Evolutionary conservation across 2,329 filamentous ascomycete genomes (phyloP).

Genomic region (Nemania serpens): DNA sequence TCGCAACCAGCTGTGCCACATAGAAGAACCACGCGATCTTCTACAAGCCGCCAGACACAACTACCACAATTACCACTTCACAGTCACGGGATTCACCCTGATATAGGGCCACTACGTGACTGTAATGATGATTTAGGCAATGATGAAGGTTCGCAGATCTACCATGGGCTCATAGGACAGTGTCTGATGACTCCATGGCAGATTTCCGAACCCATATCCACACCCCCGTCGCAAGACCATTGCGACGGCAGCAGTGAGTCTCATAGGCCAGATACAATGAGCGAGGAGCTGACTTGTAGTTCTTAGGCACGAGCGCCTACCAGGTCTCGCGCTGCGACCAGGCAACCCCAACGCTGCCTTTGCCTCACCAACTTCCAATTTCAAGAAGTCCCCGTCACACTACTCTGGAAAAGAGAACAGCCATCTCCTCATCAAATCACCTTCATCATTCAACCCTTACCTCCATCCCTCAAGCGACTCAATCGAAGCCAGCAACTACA

Average conservation of each 20-base stretch:
- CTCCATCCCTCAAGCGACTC: conserved; percentile 34
- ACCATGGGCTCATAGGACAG: conserved; percentile 21
- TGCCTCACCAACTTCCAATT: conserved; percentile 35
- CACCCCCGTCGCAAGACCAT: conserved; percentile 20
- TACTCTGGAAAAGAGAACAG: conserved; percentile 43
- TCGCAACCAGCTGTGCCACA: conserved; percentile 15
- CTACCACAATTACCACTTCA: conserved; percentile 33
- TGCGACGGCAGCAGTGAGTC: conserved; percentile 36
- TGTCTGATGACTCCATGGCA: conserved; percentile 26
- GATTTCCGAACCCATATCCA: conserved; percentile 30
- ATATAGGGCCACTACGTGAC: conserved; percentile 27
- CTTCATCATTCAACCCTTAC: conserved; percentile 37
- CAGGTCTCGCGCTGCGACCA: conserved; percentile 43
- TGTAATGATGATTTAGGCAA: conserved; percentile 17
- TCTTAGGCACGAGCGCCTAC: conserved; percentile 44
- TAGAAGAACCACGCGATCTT: conserved; percentile 29
- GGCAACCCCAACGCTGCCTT: conserved; percentile 46
- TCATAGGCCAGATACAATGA: conserved; percentile 22
- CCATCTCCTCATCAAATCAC: conserved; percentile 33
- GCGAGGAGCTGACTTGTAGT: conserved; percentile 28
- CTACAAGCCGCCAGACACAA: conserved; percentile 28
- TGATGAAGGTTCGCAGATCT: conserved; percentile 37
- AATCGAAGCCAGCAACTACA: conserved; percentile 37
- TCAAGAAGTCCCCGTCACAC: conserved; percentile 36
- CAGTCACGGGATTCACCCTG: conserved; percentile 34